Base-by-base conservation (phyloP, 2,329 filamentous ascomycete genomes). In the Aspergillus sp. region DNA sequence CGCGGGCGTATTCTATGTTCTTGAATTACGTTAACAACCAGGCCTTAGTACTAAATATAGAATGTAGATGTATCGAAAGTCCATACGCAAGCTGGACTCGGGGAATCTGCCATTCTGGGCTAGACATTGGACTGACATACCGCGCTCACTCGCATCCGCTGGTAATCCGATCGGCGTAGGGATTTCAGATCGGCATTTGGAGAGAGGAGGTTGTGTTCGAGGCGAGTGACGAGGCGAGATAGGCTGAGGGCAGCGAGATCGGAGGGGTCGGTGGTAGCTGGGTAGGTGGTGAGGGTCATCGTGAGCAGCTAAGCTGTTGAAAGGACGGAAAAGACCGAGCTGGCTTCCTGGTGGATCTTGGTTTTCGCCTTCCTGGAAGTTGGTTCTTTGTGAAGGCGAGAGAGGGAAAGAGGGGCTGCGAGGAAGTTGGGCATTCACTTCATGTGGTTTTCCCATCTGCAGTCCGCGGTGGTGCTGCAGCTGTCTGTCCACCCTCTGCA, bases 1-100 rank as follows among this genome's bases (percentile, higher is more conserved):
- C 72, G 48, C 76, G 76, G 27, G 76, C 77, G 55, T 79, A 77
- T 64, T 79, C 77, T 50, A 79, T 67, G 62, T 79, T 79, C 73
- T 79, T 39, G 49, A 23, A 2, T 21, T 5, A 33, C 17, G 56
- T 60, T 45, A 58, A 43, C 19, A 46, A 19, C 9, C n/a, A 37
- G 19, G 17, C 11, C 11, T 35, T 41, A 33, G 44, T 12, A 23
- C 8, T 25, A 39, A n/a, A 23, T 44, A 19, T 47, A 15, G 9
- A 15, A 12, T 47, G 23, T n/a, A 31, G 27, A 31, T 31, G 44
- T 15, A 31, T 47, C 41, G 27, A 31, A 31, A 31, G 27, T 25
- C 27, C 27, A 31, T 7, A 45, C 27, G 25, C 35, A 51, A 14
- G 33, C 40, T 41, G 31, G 17, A 31, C 47, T 27, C 35, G 35